phyloP scores from a whole-genome alignment of 805 yeast genomes.

The Metahyphopichia silvanorum region DNA sequence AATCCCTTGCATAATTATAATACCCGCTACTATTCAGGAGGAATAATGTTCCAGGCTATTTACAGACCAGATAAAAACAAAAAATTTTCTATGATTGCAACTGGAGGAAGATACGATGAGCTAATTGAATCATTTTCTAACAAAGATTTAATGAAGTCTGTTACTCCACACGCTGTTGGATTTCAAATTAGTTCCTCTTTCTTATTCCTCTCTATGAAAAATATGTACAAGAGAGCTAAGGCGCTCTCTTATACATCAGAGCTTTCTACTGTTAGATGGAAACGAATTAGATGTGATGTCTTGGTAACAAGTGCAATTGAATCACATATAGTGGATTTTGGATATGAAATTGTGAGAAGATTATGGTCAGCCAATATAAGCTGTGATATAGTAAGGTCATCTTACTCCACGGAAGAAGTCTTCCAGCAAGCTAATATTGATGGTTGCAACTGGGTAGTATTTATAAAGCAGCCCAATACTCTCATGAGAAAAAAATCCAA shows the following conservation, averaged over 20 bases:
- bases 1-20: conserved; percentile 86
- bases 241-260: conserved; percentile 9
- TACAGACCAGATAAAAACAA: conserved; percentile 54
- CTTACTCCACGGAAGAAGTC: conserved; percentile 55
- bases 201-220: conserved; percentile 34
- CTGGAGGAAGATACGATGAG: conserved; percentile 91
- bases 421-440: conserved; percentile 59
- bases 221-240: conserved; percentile 13
- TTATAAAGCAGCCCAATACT: conserved; percentile 66
- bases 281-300: conserved; percentile 67
- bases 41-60: conserved; percentile 86
- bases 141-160: conserved; percentile 19
- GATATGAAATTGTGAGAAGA: conserved; percentile 57
- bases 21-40: conserved; percentile 71
- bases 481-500: conserved; percentile 32
- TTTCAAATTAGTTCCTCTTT: conserved; percentile 65
- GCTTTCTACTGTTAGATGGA: conserved; percentile 22
- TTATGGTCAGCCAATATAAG: conserved; percentile 79
- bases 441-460: conserved; percentile 73
- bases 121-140: conserved; percentile 67
- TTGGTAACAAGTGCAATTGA: conserved; percentile 68
- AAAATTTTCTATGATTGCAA: conserved; percentile 58
- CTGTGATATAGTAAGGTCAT: conserved; percentile 58
- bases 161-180: conserved; percentile 66
- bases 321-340: conserved; percentile 53